Base-by-base conservation (phyloP, 345 rosid genomes). In the Moricandia arvensis region DNA sequence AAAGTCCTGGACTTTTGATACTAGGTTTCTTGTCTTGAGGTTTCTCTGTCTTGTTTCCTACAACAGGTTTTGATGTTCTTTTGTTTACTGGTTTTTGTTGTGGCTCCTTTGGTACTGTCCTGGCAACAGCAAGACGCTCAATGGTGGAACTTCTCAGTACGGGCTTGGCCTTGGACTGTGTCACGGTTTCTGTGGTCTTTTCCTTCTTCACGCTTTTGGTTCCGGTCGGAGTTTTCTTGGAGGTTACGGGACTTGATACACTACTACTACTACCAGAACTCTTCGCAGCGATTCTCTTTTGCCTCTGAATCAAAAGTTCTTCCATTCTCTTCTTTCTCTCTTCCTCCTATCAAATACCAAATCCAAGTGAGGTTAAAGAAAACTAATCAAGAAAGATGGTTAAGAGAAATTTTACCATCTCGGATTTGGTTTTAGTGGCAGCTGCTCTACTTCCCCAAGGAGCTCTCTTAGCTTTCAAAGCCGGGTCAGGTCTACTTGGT, bases 201-300 rank as follows among this genome's bases (percentile, higher is more conserved):
- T 69, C 88, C 17, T 77, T 84, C 76, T 70, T 61, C 51, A 81
- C 61, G 29, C 80, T 66, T 79, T 75, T 80, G 18, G 60, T 84
- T 12, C 75, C 82, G 1, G 66, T 60, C 0, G 81, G 69, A 65
- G 80, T 83, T 85, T 82, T 87, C 84, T 81, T 86, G 68, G 88
- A 26, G n/a, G 79, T 15, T 41, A 69, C 43, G 5, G 85, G 41
- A 74, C 60, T 53, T 71, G 66, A 9, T 69, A 84, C 89, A 61
- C 68, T 73, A 71, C 75, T 65, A 61, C 68, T 73, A 71, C 75
- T 65, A 21, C 80, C 76, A 58, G 85, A 51, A 79, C 96, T 90
- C 88, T 91, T 92, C 83, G 86, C 96, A 27, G 99, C 89, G 53
- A 95, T 95, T 82, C 99, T 90, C 87, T 87, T 90, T 85, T 90